Evolutionary conservation across 139 green algal genomes (phyloP), one percentile per base, ranked within the genome.

Genomic region (Desmodesmus armatus): DNA sequence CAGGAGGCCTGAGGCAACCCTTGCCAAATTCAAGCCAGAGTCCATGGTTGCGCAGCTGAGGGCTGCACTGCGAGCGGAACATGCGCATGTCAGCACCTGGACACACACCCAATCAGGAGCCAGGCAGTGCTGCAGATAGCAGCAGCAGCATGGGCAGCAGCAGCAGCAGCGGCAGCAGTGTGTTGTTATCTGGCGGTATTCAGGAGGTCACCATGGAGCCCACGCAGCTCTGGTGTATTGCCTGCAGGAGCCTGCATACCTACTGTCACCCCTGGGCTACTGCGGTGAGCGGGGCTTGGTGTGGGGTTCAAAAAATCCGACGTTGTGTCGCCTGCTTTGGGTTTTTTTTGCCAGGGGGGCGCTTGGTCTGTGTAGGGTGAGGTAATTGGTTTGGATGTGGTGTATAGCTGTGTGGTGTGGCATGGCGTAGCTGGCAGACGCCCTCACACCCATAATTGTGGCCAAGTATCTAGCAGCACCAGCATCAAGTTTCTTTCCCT

Each of bases 211-310:
- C 29, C 27, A 41, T 21, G 25, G 37, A 13, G 0, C 39, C 69
- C 5, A 41, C 27, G 15, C 37, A 29, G 37, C 35, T 82, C 13
- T 82, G 76, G 76, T 82, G 76, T 37, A 82, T 55, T 53, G 76
- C 76, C 13, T 82, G 76, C 76, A 82, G 55, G 55, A 9, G 4
- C 76, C 76, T 29, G 76, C 76, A 6, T 72, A 82, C 55, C 35
- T 29, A 7, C 76, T 82, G 62, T 58, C 76, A 43, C 27, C 41
- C 2, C 72, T 47, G 29, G 76, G 76, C n/a, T 29, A 82, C 55
- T 82, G 76, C 17, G 76, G 76, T 82, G 40, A 72, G 76, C 19
- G 40, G 13, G 9, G 7, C 47, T 13, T 55, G 47, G 7, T 55
- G 47, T 72, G 65, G 27, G 55, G 27, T 31, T 31, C 17, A 15